These are phyloP conservation scores for Fragaria nilgerrensis DNA, from an alignment of 306 rosid species.

Conservation along the genomic window DNA sequence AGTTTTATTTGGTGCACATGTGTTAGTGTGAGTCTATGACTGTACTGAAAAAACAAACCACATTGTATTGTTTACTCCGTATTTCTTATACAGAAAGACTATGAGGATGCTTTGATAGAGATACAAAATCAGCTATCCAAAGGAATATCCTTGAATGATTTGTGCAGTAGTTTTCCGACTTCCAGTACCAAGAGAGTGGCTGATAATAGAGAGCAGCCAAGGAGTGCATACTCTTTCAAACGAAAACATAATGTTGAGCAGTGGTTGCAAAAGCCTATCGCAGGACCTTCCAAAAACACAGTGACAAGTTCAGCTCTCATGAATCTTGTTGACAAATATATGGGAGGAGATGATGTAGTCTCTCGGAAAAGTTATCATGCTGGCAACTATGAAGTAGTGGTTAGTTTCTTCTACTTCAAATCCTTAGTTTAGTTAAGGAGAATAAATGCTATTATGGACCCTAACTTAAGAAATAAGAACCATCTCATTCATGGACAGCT, in stretches of 20 bases:
- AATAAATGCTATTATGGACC: slow-evolving; percentile 1
- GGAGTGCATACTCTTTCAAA: slow-evolving; percentile 20
- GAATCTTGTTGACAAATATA: slow-evolving; percentile 26
- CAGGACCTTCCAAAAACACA: slow-evolving; percentile 17
- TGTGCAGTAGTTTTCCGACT: slow-evolving; percentile 16
- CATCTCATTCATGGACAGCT: no score
- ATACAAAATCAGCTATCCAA: slow-evolving; percentile 23
- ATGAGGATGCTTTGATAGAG: slow-evolving; percentile 22
- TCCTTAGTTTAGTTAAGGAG: neutral
- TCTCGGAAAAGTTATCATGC: slow-evolving; percentile 27
- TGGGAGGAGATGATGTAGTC: slow-evolving; percentile 24
- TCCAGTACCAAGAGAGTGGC: slow-evolving; percentile 12
- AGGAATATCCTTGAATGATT: slow-evolving; percentile 29
- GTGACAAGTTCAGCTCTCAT: slow-evolving; percentile 22
- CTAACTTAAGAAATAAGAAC: neutral
- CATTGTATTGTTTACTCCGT: neutral
- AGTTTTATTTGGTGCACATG: neutral
- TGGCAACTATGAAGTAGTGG: slow-evolving; percentile 33
- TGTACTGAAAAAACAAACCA: neutral
- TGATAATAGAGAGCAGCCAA: slow-evolving; percentile 21
- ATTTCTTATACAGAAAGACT: slow-evolving; percentile 28
- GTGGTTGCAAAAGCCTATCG: slow-evolving; percentile 34
- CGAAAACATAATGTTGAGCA: slow-evolving; percentile 31
- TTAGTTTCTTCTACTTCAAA: slow-evolving; percentile 22
- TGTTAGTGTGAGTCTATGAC: neutral